A percentile compares a stretch with the other conserved stretches of the same genome.
Evolutionary conservation across 148 eudicot genomes (phyloP).

Genomic region (Gaultheria prostrata): DNA sequence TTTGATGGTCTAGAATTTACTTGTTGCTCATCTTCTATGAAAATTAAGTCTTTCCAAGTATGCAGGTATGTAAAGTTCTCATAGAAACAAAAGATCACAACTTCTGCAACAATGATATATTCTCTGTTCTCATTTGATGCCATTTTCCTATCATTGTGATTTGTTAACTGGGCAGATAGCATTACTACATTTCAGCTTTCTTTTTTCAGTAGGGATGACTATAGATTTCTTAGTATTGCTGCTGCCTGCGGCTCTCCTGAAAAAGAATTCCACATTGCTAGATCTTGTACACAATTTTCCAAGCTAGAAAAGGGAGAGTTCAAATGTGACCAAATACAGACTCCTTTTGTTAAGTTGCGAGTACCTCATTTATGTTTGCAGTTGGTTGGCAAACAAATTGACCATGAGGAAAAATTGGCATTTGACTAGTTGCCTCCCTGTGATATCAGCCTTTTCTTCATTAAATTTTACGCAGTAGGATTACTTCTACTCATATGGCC

Average conservation of each 20-base stretch:
- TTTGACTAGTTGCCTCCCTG: not conserved
- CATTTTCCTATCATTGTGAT: not conserved
- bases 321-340: not conserved
- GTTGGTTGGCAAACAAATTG: not conserved
- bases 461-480: not conserved
- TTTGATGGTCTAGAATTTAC: not conserved
- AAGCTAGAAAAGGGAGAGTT: not conserved
- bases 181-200: not conserved
- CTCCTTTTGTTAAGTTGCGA: not conserved
- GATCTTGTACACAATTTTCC: not conserved
- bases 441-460: not conserved
- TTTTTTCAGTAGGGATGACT: not conserved
- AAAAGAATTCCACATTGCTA: not conserved
- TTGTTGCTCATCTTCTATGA: not conserved
- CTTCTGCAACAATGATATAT: not conserved
- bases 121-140: not conserved
- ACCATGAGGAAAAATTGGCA: not conserved
- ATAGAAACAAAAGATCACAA: not conserved
- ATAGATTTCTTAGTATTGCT: not conserved
- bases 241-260: not conserved
- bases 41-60: not conserved
- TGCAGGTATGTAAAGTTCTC: slow-evolving; percentile 1
- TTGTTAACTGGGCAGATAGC: not conserved
- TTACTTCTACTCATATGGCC: not conserved
- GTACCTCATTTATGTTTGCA: not conserved